phyloP scores from a whole-genome alignment of 2,329 filamentous ascomycete genomes.

The Cylindrodendrum hubeiense region DNA sequence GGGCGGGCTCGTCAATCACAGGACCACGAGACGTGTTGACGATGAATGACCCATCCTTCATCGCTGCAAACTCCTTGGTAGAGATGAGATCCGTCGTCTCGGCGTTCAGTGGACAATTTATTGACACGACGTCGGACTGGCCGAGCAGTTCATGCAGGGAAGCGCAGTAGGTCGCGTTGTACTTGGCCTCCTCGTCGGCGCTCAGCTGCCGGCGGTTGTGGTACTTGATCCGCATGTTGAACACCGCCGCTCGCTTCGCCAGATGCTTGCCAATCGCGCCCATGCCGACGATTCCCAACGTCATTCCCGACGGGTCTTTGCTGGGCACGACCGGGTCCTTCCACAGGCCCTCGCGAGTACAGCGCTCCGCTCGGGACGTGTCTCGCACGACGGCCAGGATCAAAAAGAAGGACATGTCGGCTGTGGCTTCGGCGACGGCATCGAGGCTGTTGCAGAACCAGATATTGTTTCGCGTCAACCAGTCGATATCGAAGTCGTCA shows the following conservation, averaged over 20 bases:
- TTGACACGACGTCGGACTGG: constrained; percentile 55
- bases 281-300: constrained; percentile 62
- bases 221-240: constrained; percentile 60
- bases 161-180: constrained; percentile 51
- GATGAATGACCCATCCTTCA: constrained; percentile 61
- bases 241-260: constrained; percentile 53
- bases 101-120: constrained; percentile 55
- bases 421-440: constrained; percentile 65
- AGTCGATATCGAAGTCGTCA: constrained; percentile 60
- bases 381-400: constrained; percentile 57
- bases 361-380: constrained; percentile 54
- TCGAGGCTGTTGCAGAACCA: constrained; percentile 68
- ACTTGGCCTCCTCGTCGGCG: constrained; percentile 49
- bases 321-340: constrained; percentile 49
- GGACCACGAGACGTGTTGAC: constrained; percentile 65
- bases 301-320: constrained; percentile 57
- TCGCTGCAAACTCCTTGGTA: constrained; percentile 53
- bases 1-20: constrained; percentile 61
- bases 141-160: constrained; percentile 55
- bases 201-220: constrained; percentile 54
- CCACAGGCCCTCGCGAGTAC: constrained; percentile 53
- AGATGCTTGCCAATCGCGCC: constrained; percentile 60
- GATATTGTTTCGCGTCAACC: constrained; percentile 56
- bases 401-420: constrained; percentile 59
- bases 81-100: constrained; percentile 56